phyloP scores from a whole-genome alignment of 352 stramenopile genomes.

The Phytophthora sojae region DNA sequence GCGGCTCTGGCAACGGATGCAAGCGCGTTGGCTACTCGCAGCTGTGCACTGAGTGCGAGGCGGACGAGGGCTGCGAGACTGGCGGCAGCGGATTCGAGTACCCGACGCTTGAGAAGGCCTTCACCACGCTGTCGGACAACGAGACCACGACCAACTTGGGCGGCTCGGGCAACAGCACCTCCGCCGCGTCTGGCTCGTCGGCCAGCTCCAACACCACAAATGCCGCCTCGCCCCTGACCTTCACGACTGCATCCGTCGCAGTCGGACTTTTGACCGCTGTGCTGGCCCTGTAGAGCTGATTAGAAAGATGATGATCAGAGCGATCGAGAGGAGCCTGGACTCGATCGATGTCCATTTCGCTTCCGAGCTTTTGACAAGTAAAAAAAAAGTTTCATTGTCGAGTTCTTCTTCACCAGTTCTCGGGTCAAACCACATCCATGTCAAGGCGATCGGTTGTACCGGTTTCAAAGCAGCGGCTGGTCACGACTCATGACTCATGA shows the following conservation, averaged over 20 bases:
- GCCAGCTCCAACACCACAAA: constrained; percentile 12
- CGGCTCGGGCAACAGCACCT: constrained; percentile 6
- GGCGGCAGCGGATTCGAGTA: constrained; percentile 62
- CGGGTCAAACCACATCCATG: too few relatives aligned
- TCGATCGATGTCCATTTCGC: constrained; percentile 30
- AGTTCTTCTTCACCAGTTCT: background rate
- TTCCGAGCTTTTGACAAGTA: constrained; percentile 37
- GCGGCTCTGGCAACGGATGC: constrained; percentile 62
- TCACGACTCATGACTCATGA: too few relatives aligned
- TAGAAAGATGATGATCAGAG: constrained; percentile 23
- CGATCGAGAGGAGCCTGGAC: constrained; percentile 5
- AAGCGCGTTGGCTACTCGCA: constrained; percentile 77
- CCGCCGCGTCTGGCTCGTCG: constrained; percentile 10
- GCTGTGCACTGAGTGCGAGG: constrained; percentile 66
- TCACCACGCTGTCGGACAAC: constrained; percentile 45
- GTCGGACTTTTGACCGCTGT: constrained; percentile 32
- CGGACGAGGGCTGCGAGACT: constrained; percentile 44
- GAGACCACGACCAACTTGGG: constrained; percentile 46
- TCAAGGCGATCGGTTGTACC: too few relatives aligned
- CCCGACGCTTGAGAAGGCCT: constrained; percentile 67
- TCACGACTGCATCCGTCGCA: constrained; percentile 24
- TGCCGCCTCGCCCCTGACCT: constrained; percentile 14
- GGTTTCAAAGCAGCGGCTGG: too few relatives aligned
- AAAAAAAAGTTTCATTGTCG: constrained; percentile 23
- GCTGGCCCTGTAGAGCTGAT: constrained; percentile 30